Conservation (phyloP, 2,329 filamentous ascomycete genomes). For the Ophiocordyceps sinensis region DNA sequence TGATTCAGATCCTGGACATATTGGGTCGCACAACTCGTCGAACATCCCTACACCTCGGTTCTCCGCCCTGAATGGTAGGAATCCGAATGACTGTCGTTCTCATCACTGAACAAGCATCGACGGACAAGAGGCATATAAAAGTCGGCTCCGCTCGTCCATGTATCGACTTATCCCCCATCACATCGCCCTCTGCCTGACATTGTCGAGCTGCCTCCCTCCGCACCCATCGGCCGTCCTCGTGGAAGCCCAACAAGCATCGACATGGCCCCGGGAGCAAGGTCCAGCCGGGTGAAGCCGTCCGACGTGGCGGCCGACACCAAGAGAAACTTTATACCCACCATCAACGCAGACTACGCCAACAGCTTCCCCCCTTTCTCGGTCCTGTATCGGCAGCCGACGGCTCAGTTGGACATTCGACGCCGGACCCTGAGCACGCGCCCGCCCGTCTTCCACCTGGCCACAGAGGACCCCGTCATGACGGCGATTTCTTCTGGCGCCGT, state of each 20-base stretch:
- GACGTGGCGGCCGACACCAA: slow-evolving; percentile 65
- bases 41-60: slow-evolving; percentile 16
- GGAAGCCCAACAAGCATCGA: background rate
- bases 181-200: background rate
- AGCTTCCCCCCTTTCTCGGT: slow-evolving; percentile 44
- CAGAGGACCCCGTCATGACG: slow-evolving; percentile 44
- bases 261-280: slow-evolving; percentile 18
- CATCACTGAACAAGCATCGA: background rate
- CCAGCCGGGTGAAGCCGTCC: slow-evolving; percentile 23
- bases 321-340: slow-evolving; percentile 50
- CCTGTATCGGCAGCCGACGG: slow-evolving; percentile 36
- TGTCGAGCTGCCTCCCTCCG: background rate
- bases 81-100: background rate
- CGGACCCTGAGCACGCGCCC: slow-evolving; percentile 20
- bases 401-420: slow-evolving; percentile 27
- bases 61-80: slow-evolving; percentile 1
- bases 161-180: slow-evolving; percentile 3
- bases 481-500: slow-evolving; percentile 40
- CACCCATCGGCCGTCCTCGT: background rate
- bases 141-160: slow-evolving; percentile 5
- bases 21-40: slow-evolving; percentile 19
- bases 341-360: slow-evolving; percentile 40
- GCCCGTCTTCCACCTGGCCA: slow-evolving; percentile 35
- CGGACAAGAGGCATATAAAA: slow-evolving; percentile 3
- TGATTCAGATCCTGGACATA: slow-evolving; percentile 21